phyloP scores from a whole-genome alignment of 768 basidiomycete species.

The Collybiopsis confluens region DNA sequence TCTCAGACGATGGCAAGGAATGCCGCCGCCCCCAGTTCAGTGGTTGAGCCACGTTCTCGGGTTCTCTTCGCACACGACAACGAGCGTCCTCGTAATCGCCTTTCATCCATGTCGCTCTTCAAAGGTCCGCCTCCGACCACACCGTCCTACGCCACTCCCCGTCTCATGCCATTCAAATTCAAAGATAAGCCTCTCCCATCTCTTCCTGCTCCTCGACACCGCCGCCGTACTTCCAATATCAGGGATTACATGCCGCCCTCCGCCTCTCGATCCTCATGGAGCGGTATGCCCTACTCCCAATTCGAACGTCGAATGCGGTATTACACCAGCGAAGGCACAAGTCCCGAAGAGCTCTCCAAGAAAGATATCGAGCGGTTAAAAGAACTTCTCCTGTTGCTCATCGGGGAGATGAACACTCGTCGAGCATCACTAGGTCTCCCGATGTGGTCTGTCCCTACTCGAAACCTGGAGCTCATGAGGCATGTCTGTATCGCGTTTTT shows the following conservation, averaged over 20 bases:
- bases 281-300: conserved; percentile 1
- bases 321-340: not conserved
- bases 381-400: not conserved
- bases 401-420: not conserved
- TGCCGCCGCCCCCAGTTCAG: no score
- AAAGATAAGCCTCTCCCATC: not conserved
- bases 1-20: no score
- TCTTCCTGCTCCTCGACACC: no score
- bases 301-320: not conserved
- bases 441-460: not conserved
- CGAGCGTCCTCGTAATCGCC: no score
- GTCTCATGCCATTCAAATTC: no score
- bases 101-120: no score
- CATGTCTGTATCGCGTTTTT: not conserved
- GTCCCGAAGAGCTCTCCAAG: not conserved
- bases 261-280: conserved; percentile 1
- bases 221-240: not conserved
- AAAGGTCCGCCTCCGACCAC: no score
- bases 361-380: not conserved
- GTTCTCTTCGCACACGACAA: no score
- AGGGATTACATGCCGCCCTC: conserved; percentile 1
- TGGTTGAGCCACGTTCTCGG: no score
- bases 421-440: not conserved
- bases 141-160: no score
- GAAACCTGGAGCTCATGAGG: not conserved